Evolutionary conservation across 129 eudicot species (phyloP), one percentile per base, ranked within the genome.

Genomic region (Saussurea involucrata): DNA sequence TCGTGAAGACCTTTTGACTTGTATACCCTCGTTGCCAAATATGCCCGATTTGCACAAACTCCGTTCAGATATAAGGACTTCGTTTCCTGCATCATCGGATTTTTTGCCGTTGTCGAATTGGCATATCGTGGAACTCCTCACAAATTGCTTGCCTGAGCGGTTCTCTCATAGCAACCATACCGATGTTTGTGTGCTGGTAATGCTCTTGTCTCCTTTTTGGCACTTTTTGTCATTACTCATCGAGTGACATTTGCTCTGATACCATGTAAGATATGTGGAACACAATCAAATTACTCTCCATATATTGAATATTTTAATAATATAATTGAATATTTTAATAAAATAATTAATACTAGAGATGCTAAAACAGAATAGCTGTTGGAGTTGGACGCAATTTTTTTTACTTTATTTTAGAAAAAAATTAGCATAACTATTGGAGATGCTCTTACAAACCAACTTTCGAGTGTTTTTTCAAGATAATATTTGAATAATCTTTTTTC

Each of bases 181-280:
- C 6, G 92, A 92, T 77, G 69, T 76, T 42, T 89, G 96, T 82
- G 82, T 88, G 73, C 86, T 89, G 96, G 98, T 95, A 95, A 80
- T 33, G 44, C 20, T 72, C 49, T 34, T 63, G 4, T 49, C 13
- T 69, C 37, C 46, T 55, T 1, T 69, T 31, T 66, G 55, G 69
- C 40, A 58, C 69, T 34, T 69, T 78, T 25, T 28, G 22, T 33
- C 24, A 8, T 0, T 76, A 33, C 37, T 60, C 21, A 22, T 44
- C 0, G 44, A 37, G 36, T 37, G 46, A 37, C 46, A 37, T 37
- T 37, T 1, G 46, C 2, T 8, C 12, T 37, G 0, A 10, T 37
- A 37, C 46, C 46, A 37, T 37, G 12, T 37, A 2, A 37, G 10
- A 37, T 37, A 37, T 37, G 46, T 9, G 46, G 46, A 37, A 8